Evolutionary conservation across 208 protist species (phyloP).

Genomic region (Acanthamoeba healyi): DNA sequence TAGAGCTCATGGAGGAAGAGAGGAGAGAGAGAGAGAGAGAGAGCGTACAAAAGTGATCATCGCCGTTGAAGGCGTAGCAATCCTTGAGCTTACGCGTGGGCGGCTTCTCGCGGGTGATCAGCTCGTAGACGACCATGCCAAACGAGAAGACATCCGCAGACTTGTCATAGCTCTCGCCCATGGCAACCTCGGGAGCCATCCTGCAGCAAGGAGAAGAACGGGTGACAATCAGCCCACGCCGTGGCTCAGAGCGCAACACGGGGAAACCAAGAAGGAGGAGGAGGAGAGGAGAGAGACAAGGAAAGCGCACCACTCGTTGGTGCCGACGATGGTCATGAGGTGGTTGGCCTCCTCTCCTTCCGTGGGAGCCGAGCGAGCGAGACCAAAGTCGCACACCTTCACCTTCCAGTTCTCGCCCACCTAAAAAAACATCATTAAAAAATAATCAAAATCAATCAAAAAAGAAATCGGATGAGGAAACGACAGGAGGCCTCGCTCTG

Average conservation of each 20-base stretch:
- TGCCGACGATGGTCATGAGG: conserved; percentile 82
- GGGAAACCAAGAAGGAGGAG: background rate
- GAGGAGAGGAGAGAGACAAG: background rate
- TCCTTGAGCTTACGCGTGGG: conserved; percentile 73
- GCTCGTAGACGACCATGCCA: conserved; percentile 86
- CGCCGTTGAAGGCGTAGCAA: conserved; percentile 70
- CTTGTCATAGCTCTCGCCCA: conserved; percentile 80
- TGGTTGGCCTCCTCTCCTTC: conserved; percentile 63
- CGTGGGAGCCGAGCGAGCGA: conserved; percentile 75
- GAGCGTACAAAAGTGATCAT: background rate
- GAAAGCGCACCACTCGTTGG: conserved; percentile 63
- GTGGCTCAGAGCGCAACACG: background rate
- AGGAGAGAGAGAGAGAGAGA: background rate
- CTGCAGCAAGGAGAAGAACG: background rate
- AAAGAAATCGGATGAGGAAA: background rate
- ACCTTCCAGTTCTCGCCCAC: conserved; percentile 70
- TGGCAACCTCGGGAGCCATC: conserved; percentile 81
- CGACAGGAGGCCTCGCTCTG: background rate
- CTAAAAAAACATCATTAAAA: background rate
- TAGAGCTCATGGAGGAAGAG: background rate
- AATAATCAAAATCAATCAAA: background rate
- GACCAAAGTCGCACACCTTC: conserved; percentile 84
- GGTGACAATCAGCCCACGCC: too few relatives aligned
- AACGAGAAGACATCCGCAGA: conserved; percentile 87
- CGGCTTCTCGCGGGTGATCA: conserved; percentile 83